Evolutionary conservation across 176 grass and related monocot genomes (phyloP).

Genomic region (Luzula sylvatica): DNA sequence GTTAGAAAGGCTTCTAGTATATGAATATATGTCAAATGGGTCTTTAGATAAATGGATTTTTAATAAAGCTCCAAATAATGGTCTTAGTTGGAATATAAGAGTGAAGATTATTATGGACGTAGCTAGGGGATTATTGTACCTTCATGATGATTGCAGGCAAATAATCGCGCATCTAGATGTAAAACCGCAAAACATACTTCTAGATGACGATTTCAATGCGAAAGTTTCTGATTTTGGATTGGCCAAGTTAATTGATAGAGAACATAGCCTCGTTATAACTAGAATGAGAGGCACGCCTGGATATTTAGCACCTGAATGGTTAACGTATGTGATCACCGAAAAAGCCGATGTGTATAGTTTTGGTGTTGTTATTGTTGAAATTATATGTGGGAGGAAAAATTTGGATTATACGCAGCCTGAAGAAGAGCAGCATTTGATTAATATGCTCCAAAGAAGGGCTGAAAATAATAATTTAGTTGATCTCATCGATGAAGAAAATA

Average conservation of each 20-base stretch:
- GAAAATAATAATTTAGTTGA: conserved; percentile 20
- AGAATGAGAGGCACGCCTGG: conserved; percentile 39
- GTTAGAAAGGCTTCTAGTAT: conserved; percentile 36
- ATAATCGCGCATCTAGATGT: conserved; percentile 53
- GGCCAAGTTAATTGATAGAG: conserved; percentile 40
- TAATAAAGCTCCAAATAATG: background rate
- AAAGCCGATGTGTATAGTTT: conserved; percentile 46
- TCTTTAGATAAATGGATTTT: conserved; percentile 70
- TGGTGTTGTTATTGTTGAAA: conserved; percentile 38
- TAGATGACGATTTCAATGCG: conserved; percentile 31
- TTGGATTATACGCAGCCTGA: conserved; percentile 33
- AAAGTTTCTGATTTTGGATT: conserved; percentile 56
- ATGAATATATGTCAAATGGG: conserved; percentile 46
- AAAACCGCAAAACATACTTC: conserved; percentile 55
- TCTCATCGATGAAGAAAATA: conserved; percentile 12
- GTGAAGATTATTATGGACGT: conserved; percentile 25
- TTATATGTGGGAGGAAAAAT: conserved; percentile 40
- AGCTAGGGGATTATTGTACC: conserved; percentile 35
- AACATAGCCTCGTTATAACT: conserved; percentile 41
- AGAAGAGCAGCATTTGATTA: conserved; percentile 28
- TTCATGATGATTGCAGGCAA: conserved; percentile 43
- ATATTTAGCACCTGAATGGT: conserved; percentile 48
- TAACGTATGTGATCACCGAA: conserved; percentile 36
- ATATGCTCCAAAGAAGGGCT: conserved; percentile 25
- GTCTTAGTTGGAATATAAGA: conserved; percentile 38